Base-by-base conservation (phyloP, 306 rosid genomes). In the Acacia crassicarpa region DNA sequence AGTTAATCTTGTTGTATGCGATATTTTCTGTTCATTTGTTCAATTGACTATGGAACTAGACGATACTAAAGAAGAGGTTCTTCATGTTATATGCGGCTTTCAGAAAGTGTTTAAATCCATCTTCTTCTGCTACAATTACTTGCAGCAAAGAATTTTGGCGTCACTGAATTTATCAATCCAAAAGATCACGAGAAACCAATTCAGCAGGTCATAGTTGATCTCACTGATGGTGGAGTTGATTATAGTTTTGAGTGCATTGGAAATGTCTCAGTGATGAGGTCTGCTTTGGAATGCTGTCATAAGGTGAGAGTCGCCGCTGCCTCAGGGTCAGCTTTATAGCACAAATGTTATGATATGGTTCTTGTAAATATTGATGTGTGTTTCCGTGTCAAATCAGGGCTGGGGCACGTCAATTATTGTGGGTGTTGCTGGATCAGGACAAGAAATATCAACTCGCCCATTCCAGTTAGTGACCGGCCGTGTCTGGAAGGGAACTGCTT, bases 161-260 rank as follows among this genome's bases (percentile, higher is more conserved):
- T 88, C 20, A 93, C 98, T 25, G 99, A 93, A 76, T 93, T 95
- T 82, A 88, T 95, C 76, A 95, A 93, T 85, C 98, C 99, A 35
- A 95, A 95, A 67, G 99, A 95, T 67, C 91, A 93, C 0, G 97
- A 92, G 20, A 91, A 95, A 83, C 96, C 96, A 56, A 93, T 92
- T 83, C 98, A 95, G 81, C 96, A 95, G 85, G 97, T 95, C 81
- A 80, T 95, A 32, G 93, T 80, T 76, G 97, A 95, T 84, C 93
- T 85, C 76, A 93, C 98, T 1, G 98, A 93, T 25, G 99, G 97
- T 41, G 98, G 96, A 66, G 99, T 93, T 75, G 99, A 93, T 83
- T 93, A 93, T 63, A 95, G 99, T 82, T 95, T 95, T 76, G 99
- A 95, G 87, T 95, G 99, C 91, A 95, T 95, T 69, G 99, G 98